Conservation (phyloP, 2,329 filamentous ascomycete genomes). For the Chrysoporthe austroafricana region DNA sequence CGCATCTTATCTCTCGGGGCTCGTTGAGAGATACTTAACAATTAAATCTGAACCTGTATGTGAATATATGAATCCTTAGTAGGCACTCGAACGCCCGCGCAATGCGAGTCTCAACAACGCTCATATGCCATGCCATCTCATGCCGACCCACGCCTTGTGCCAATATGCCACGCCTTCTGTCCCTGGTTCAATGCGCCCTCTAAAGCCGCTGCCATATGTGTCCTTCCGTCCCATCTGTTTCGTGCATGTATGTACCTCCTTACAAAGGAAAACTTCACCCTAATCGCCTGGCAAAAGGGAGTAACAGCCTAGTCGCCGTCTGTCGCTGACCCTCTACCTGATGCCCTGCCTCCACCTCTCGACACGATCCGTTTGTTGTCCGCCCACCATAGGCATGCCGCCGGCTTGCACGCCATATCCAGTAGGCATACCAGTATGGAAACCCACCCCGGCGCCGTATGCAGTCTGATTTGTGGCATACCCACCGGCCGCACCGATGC, state of each 20-base stretch:
- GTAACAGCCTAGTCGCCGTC: neutral
- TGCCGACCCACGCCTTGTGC: neutral
- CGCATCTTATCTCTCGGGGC: neutral
- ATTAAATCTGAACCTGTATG: constrained; percentile 10
- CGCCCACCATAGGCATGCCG: constrained; percentile 25
- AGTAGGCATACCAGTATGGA: constrained; percentile 24
- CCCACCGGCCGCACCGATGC: constrained; percentile 22
- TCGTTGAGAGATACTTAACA: neutral
- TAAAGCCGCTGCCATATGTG: neutral
- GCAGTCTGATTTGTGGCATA: constrained; percentile 25
- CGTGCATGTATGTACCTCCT: neutral
- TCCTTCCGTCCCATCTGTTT: neutral
- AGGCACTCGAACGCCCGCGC: constrained; percentile 22
- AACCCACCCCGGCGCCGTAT: constrained; percentile 25
- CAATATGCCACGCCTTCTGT: neutral
- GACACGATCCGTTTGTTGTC: constrained; percentile 37
- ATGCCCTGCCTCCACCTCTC: constrained; percentile 42
- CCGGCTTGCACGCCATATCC: constrained; percentile 29
- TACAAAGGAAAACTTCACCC: neutral
- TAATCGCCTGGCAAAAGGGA: neutral
- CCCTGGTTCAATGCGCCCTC: neutral
- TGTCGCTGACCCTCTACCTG: neutral
- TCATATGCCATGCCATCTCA: constrained; percentile 19
- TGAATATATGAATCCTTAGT: neutral
- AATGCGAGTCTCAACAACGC: constrained; percentile 25